Conservation (phyloP, 2,329 filamentous ascomycete genomes). For the Trichoderma sp. region DNA sequence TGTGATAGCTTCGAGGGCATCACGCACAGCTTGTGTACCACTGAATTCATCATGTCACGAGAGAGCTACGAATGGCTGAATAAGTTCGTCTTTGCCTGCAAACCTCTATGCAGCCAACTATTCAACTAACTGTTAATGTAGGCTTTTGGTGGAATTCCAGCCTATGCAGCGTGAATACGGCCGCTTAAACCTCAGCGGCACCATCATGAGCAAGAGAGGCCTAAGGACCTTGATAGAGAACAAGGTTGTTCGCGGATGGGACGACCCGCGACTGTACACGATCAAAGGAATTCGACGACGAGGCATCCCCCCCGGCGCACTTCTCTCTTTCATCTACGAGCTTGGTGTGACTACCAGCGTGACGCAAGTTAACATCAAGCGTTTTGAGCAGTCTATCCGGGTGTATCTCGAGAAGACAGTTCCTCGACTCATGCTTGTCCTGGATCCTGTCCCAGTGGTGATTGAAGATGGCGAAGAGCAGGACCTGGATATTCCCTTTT, state of each 20-base stretch:
- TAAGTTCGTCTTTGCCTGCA: slow-evolving; percentile 40
- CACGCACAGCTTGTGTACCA: slow-evolving; percentile 90
- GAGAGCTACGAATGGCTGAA: slow-evolving; percentile 92
- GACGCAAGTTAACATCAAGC: slow-evolving; percentile 76
- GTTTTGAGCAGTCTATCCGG: slow-evolving; percentile 85
- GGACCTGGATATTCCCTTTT: slow-evolving; percentile 76
- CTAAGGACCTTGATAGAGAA: slow-evolving; percentile 78
- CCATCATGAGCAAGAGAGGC: slow-evolving; percentile 84
- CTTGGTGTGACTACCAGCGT: slow-evolving; percentile 85
- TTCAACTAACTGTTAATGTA: neutral
- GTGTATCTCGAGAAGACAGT: slow-evolving; percentile 87
- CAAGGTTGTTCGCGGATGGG: slow-evolving; percentile 82
- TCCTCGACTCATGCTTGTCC: slow-evolving; percentile 84
- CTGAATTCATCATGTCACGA: slow-evolving; percentile 83
- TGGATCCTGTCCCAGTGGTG: slow-evolving; percentile 81
- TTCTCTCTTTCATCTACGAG: slow-evolving; percentile 88
- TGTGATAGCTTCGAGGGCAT: slow-evolving; percentile 93
- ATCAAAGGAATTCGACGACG: slow-evolving; percentile 81
- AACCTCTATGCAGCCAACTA: too few species aligned
- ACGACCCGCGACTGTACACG: slow-evolving; percentile 89
- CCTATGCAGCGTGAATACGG: slow-evolving; percentile 91
- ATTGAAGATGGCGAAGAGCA: slow-evolving; percentile 69
- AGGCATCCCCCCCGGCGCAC: slow-evolving; percentile 84
- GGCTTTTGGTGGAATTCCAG: slow-evolving; percentile 26
- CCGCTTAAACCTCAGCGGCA: slow-evolving; percentile 72